These are phyloP conservation scores for Geoglossum cookeanum DNA, from an alignment of 2,329 filamentous ascomycete species.

Conservation along the genomic window DNA sequence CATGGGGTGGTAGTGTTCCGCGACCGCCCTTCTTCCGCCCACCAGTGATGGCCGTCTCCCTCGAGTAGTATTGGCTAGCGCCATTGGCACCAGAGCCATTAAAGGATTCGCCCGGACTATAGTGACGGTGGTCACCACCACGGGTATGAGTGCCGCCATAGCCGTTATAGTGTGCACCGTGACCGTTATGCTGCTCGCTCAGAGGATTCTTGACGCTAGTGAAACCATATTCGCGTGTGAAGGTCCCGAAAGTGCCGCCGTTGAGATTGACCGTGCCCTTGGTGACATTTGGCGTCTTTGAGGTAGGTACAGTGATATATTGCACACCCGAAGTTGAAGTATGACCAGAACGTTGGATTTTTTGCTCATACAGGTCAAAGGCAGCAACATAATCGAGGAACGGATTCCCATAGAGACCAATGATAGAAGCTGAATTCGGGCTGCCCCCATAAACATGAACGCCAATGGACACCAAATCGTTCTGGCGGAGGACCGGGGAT, in stretches of 20 bases:
- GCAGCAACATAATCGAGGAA: slow-evolving; percentile 5
- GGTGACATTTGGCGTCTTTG: slow-evolving; percentile 4
- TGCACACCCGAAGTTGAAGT: not conserved
- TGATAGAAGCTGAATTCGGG: slow-evolving; percentile 5
- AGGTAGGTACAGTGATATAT: slow-evolving; percentile 5
- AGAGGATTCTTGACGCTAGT: not conserved
- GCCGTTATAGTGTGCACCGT: too few species aligned
- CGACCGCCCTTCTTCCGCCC: not conserved
- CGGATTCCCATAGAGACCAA: slow-evolving; percentile 4
- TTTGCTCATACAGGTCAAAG: slow-evolving; percentile 4
- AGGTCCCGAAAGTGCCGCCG: not conserved
- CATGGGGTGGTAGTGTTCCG: not conserved
- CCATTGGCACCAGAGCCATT: too few species aligned
- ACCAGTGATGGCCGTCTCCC: too few species aligned
- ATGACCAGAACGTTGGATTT: not conserved
- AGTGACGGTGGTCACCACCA: too few species aligned
- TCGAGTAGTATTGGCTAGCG: too few species aligned
- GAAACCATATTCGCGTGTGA: not conserved
- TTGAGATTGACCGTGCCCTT: not conserved
- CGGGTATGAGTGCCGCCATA: too few species aligned
- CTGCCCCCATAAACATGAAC: slow-evolving; percentile 6
- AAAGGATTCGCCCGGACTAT: too few species aligned
- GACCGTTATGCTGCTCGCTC: not conserved
- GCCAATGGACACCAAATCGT: slow-evolving; percentile 2
- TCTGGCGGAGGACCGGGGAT: slow-evolving; percentile 1